Evolutionary conservation across 1,139 yeast genomes (phyloP).

Genomic region (Geotrichum bryndzae): DNA sequence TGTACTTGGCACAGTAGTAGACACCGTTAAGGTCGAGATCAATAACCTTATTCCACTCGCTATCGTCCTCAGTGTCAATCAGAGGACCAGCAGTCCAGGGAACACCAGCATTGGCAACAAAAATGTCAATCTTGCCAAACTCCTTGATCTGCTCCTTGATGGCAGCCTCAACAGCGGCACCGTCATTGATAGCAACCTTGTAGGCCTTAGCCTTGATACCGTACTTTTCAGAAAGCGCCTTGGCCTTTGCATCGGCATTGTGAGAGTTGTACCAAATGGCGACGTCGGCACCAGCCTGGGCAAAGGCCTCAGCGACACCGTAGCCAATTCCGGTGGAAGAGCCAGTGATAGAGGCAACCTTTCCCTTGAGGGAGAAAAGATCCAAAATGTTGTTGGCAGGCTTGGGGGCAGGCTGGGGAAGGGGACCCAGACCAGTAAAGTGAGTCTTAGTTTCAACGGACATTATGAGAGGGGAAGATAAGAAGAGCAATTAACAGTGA

Average conservation of each 20-base stretch:
- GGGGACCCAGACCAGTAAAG: conserved; percentile 35
- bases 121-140: conserved; percentile 72
- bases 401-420: conserved; percentile 33
- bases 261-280: conserved; percentile 76
- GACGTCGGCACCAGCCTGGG: conserved; percentile 88
- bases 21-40: conserved; percentile 71
- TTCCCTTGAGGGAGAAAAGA: conserved; percentile 55
- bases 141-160: conserved; percentile 57
- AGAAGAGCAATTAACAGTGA: not conserved
- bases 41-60: conserved; percentile 61
- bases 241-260: conserved; percentile 57
- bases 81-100: conserved; percentile 76
- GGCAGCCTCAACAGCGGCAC: conserved; percentile 52
- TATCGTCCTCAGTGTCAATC: conserved; percentile 53
- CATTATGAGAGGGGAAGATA: conserved; percentile 4
- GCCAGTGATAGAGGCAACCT: conserved; percentile 84
- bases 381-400: conserved; percentile 32
- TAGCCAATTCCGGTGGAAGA: conserved; percentile 81
- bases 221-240: conserved; percentile 51
- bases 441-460: conserved; percentile 23
- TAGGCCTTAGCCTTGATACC: conserved; percentile 67
- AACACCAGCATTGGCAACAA: conserved; percentile 88
- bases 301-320: conserved; percentile 78
- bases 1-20: conserved; percentile 64
- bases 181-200: conserved; percentile 60